Evolutionary conservation across 2,329 filamentous ascomycete species (phyloP).

Genomic region (Exutisphaerella laricina): DNA sequence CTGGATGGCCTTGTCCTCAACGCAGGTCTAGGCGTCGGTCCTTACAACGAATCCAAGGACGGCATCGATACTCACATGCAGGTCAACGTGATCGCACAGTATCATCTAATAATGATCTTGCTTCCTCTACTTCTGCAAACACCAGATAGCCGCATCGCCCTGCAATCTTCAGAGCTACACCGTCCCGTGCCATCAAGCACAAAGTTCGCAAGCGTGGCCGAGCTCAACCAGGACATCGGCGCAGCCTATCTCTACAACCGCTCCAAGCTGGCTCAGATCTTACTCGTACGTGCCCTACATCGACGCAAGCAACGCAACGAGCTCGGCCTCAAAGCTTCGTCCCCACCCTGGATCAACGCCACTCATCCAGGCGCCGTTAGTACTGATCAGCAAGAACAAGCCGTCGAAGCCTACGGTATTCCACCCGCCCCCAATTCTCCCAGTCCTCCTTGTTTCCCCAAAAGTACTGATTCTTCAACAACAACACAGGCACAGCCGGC

Average conservation of each 20-base stretch:
- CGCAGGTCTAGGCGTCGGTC: slow-evolving; percentile 36
- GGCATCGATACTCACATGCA: slow-evolving; percentile 33
- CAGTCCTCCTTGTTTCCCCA: too few species aligned
- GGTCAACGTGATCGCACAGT: slow-evolving; percentile 30
- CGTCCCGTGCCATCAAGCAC: slow-evolving; percentile 35
- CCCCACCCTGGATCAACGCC: slow-evolving; percentile 43
- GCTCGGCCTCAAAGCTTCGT: slow-evolving; percentile 29
- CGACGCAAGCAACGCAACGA: slow-evolving; percentile 36
- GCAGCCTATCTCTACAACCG: slow-evolving; percentile 46
- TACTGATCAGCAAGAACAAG: slow-evolving; percentile 47
- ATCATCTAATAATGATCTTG: slow-evolving; percentile 42
- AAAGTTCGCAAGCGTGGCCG: slow-evolving; percentile 41
- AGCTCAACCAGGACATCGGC: slow-evolving; percentile 48
- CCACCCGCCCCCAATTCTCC: too few species aligned
- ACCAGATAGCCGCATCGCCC: slow-evolving; percentile 44
- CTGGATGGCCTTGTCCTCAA: slow-evolving; percentile 41
- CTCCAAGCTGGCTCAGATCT: slow-evolving; percentile 46
- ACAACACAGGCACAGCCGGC: slow-evolving; percentile 42
- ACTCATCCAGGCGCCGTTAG: slow-evolving; percentile 46
- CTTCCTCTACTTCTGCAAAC: slow-evolving; percentile 37
- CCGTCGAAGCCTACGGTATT: slow-evolving; percentile 48
- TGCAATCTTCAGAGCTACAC: slow-evolving; percentile 48
- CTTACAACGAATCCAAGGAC: slow-evolving; percentile 46
- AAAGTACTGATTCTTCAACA: too few species aligned
- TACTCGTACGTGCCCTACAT: slow-evolving; percentile 42